phyloP scores from a whole-genome alignment of 2,329 filamentous ascomycete species.

The Colletotrichum sp. region DNA sequence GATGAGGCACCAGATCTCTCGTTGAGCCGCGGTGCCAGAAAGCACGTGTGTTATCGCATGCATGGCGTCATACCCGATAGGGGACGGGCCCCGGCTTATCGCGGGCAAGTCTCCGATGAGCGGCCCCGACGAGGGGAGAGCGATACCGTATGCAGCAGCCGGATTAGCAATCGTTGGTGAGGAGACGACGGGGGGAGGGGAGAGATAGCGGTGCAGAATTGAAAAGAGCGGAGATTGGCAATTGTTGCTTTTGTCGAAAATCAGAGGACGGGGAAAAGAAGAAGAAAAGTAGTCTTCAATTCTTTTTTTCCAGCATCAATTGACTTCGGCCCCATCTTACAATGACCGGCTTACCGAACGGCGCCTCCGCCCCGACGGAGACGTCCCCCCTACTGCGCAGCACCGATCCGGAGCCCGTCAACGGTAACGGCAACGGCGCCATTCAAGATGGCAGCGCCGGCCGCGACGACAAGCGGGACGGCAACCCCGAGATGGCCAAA shows the following conservation, averaged over 20 bases:
- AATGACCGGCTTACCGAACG: slow-evolving; percentile 4
- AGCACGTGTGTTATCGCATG: neutral
- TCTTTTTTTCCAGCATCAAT: neutral
- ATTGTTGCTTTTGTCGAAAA: neutral
- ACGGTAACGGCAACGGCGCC: neutral
- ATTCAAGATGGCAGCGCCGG: slow-evolving; percentile 10
- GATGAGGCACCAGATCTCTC: neutral
- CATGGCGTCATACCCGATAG: slow-evolving; percentile 8
- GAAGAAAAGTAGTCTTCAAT: neutral
- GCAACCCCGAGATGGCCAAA: slow-evolving; percentile 31
- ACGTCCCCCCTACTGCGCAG: slow-evolving; percentile 30
- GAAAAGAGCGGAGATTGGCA: neutral
- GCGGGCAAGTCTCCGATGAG: slow-evolving; percentile 12
- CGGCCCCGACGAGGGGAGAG: neutral
- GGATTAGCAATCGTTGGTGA: neutral
- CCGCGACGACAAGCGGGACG: slow-evolving; percentile 18
- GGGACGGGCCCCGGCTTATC: neutral
- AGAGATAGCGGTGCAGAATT: neutral
- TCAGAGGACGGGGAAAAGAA: neutral
- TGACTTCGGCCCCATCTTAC: neutral
- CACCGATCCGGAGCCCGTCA: neutral
- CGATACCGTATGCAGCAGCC: slow-evolving; percentile 1
- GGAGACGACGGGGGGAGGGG: neutral
- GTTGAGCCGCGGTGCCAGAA: neutral
- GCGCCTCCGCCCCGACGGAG: slow-evolving; percentile 23